Percentiles rank a stretch among this genome's conserved stretches.
phyloP scores from a whole-genome alignment of 257 asterid genomes.

The Primulina eburnea region DNA sequence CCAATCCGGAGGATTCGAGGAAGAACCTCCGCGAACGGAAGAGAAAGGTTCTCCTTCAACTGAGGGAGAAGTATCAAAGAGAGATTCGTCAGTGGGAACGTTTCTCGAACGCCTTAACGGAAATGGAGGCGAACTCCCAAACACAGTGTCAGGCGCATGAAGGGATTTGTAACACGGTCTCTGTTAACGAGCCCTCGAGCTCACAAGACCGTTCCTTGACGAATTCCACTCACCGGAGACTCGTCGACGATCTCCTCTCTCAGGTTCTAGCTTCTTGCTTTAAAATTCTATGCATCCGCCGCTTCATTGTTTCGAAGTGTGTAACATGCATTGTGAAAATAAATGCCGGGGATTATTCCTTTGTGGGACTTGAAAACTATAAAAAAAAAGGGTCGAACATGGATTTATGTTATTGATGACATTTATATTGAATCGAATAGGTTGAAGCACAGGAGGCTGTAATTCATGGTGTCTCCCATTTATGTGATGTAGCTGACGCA shows the following conservation, averaged over 20 bases:
- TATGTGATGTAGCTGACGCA: conserved; percentile 60
- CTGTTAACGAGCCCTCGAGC: conserved; percentile 30
- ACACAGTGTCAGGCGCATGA: conserved; percentile 29
- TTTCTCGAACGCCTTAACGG: conserved; percentile 57
- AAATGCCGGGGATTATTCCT: not conserved
- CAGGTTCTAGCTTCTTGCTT: conserved; percentile 40
- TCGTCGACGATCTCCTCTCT: conserved; percentile 55
- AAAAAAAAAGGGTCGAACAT: not conserved
- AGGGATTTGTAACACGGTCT: conserved; percentile 30
- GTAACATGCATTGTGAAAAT: not conserved
- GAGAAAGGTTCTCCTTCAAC: conserved; percentile 56
- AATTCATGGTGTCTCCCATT: conserved; percentile 38
- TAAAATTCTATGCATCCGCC: not conserved
- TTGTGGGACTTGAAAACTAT: not conserved
- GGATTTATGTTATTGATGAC: not conserved
- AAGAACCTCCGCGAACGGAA: conserved; percentile 49
- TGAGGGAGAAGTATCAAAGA: conserved; percentile 38
- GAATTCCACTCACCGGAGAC: conserved; percentile 29
- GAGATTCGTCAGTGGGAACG: conserved; percentile 78
- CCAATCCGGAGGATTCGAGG: conserved; percentile 50
- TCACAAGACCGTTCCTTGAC: conserved; percentile 26
- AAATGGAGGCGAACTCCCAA: conserved; percentile 39
- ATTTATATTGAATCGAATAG: conserved; percentile 34
- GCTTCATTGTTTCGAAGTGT: not conserved
- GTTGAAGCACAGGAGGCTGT: conserved; percentile 63